Evolutionary conservation across 306 rosid genomes (phyloP).

Genomic region (Fragaria nilgerrensis): DNA sequence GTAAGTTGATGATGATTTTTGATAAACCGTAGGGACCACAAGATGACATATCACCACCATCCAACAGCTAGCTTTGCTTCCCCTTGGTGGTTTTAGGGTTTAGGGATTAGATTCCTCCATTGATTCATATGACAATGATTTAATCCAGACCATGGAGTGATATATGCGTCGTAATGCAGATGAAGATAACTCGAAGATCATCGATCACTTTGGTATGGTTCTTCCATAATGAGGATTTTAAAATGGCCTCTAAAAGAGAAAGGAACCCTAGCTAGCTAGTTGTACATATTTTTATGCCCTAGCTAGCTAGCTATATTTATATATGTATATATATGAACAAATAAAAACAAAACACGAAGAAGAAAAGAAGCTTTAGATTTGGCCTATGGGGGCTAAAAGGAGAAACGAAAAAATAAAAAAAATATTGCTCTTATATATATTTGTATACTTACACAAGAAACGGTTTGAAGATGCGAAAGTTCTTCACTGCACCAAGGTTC

Average conservation of each 20-base stretch:
- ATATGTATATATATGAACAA: background rate
- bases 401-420: background rate
- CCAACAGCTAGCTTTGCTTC: background rate
- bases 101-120: conserved; percentile 1
- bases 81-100: background rate
- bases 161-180: background rate
- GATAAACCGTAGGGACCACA: background rate
- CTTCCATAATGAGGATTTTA: background rate
- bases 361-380: background rate
- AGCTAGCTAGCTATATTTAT: background rate
- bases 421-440: background rate
- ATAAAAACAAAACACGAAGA: background rate
- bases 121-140: background rate
- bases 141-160: background rate
- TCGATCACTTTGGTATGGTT: background rate
- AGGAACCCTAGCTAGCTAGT: background rate
- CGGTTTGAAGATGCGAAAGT: no score
- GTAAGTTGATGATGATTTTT: background rate
- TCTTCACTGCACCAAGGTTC: no score
- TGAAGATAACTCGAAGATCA: background rate
- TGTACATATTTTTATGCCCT: background rate
- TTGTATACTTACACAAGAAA: conserved; percentile 1
- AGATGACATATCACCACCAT: background rate
- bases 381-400: background rate
- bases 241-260: background rate